Percentiles rank a stretch among this genome's conserved stretches.
These are phyloP conservation scores for Haberlea rhodopensis DNA, from an alignment of 257 asterid genomes.

Conservation along the genomic window DNA sequence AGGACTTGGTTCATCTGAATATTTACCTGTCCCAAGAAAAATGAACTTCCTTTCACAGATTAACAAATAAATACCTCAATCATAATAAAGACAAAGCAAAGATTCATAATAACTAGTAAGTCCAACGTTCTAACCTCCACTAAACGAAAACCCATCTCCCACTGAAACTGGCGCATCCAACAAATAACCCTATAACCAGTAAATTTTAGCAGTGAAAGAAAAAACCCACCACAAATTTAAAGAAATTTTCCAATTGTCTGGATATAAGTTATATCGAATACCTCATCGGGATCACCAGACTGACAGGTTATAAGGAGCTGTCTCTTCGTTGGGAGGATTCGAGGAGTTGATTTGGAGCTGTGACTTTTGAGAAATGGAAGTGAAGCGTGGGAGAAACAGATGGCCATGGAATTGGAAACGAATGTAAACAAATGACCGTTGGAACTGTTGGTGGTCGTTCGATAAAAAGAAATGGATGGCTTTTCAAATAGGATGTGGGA, in stretches of 20 bases:
- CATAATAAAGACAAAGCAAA: neutral
- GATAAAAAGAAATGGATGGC: neutral
- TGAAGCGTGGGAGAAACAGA: constrained; percentile 36
- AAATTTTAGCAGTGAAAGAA: neutral
- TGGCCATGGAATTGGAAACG: constrained; percentile 47
- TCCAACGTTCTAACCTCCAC: constrained; percentile 61
- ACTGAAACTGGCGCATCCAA: constrained; percentile 73
- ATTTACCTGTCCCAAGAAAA: constrained; percentile 53
- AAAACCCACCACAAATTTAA: neutral
- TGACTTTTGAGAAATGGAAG: constrained; percentile 31
- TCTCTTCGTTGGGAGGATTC: constrained; percentile 25
- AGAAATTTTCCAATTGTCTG: neutral
- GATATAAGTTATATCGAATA: constrained; percentile 3
- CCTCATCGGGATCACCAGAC: constrained; percentile 61
- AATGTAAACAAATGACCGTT: constrained; percentile 32
- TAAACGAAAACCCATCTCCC: constrained; percentile 92
- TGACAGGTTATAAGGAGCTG: constrained; percentile 35
- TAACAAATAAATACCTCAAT: neutral
- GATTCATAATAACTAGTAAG: neutral
- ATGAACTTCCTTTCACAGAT: neutral
- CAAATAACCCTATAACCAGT: constrained; percentile 56
- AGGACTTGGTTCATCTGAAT: constrained; percentile 84
- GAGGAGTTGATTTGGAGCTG: constrained; percentile 29
- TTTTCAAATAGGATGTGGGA: constrained; percentile 30
- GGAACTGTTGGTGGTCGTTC: constrained; percentile 33